Percentiles rank a stretch among this genome's conserved stretches.
These are phyloP conservation scores for Cyclocybe aegerita DNA, from an alignment of 768 basidiomycete species.

Conservation along the genomic window DNA sequence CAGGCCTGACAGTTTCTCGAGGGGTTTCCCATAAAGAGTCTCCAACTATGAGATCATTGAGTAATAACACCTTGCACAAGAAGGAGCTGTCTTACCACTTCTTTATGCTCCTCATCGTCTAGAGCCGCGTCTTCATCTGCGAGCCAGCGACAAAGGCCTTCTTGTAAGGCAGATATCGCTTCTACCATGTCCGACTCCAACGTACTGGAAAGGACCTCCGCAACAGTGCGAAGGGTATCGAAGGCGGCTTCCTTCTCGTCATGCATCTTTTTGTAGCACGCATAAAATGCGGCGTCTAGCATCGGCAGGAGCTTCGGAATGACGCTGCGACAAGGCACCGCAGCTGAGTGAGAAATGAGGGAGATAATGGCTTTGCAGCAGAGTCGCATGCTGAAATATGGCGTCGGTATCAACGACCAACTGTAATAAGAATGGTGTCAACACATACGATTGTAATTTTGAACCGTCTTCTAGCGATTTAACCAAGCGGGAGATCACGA, in stretches of 20 bases:
- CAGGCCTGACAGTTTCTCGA: slow-evolving; percentile 36
- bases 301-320: slow-evolving; percentile 8
- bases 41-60: slow-evolving; percentile 22
- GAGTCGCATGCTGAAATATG: not conserved
- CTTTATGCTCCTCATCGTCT: slow-evolving; percentile 42
- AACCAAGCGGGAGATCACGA: slow-evolving; percentile 29
- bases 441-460: slow-evolving; percentile 12
- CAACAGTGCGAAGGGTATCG: slow-evolving; percentile 34
- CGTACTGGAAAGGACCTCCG: slow-evolving; percentile 28
- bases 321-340: not conserved
- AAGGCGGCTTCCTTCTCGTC: slow-evolving; percentile 24
- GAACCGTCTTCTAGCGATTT: slow-evolving; percentile 19
- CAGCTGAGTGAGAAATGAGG: slow-evolving; percentile 10
- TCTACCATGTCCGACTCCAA: slow-evolving; percentile 26
- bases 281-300: slow-evolving; percentile 8
- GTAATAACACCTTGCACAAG: not conserved
- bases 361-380: not conserved
- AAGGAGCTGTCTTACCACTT: slow-evolving; percentile 37
- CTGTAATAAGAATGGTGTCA: not conserved
- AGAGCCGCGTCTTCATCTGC: slow-evolving; percentile 43
- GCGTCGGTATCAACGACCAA: too few relatives aligned
- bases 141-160: slow-evolving; percentile 51
- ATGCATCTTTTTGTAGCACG: slow-evolving; percentile 16
- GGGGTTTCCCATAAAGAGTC: slow-evolving; percentile 43
- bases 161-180: slow-evolving; percentile 35